Evolutionary conservation across 2,329 filamentous ascomycete species (phyloP), one percentile per base, ranked within the genome.

Genomic region (Monosporascus sp.): DNA sequence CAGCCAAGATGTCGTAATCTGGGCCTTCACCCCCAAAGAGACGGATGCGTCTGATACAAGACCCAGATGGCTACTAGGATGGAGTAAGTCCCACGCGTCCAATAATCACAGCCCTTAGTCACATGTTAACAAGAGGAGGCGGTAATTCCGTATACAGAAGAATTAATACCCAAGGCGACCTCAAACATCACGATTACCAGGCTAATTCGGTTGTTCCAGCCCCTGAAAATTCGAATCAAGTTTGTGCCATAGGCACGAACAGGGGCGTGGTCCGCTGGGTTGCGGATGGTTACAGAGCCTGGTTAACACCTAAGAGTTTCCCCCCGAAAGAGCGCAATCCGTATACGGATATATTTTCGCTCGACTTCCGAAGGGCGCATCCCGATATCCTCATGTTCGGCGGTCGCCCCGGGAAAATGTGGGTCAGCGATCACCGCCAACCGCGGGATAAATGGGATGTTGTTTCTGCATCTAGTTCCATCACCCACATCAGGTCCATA

Each of bases 401-500:
- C 37, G 76, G 76, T 3, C 75, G 81, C 3, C 70, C 72, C n/a
- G 70, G 76, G 1, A 60, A 65, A 2, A 65, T 84, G 5, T 73
- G 72, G 67, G 58, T 73, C 1, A 68, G 72, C 5, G 80, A 83
- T 58, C 53, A 74, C 44, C 75, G 80, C 37, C 56, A 65, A 1
- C 64, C 22, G 6, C 27, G 39, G n/a, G 18, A 41, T 6, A 39
- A 52, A 0, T 57, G 59, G 46, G 53, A 62, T 31, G 53, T 55
- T 4, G 58, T 72, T 41, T 49, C 58, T 15, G 70, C 76, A 51
- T 59, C 64, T 6, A 75, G 71, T 49, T 60, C 75, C 20, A 72
- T 81, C 47, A 71, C 79, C 0, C 78, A 82, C 53, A 63, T 85
- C 35, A 72, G 72, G 37, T 73, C 76, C 50, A 60, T 83, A 2